Conservation (phyloP, 352 stramenopile genomes). For the Phytophthora pinifolia region DNA sequence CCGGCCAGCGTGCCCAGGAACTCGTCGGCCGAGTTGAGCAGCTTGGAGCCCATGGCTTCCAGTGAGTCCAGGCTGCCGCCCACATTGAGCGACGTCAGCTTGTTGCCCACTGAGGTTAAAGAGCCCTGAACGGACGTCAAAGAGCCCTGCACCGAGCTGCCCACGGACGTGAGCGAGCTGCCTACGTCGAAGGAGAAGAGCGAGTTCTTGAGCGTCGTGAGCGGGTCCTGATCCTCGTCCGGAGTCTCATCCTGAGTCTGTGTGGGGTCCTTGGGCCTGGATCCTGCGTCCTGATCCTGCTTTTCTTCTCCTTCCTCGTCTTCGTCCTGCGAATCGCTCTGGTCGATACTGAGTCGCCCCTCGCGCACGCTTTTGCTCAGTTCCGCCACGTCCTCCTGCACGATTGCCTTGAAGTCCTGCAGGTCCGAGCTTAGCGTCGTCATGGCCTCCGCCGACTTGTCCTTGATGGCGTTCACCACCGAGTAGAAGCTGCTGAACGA, state of each 20-base stretch:
- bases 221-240: slow-evolving; percentile 14
- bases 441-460: slow-evolving; percentile 71
- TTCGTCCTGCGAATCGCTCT: slow-evolving; percentile 24
- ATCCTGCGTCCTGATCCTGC: slow-evolving; percentile 1
- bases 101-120: slow-evolving; percentile 36
- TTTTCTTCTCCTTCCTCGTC: slow-evolving; percentile 13
- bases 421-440: slow-evolving; percentile 72
- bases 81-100: slow-evolving; percentile 35
- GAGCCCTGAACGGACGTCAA: slow-evolving; percentile 14
- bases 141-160: slow-evolving; percentile 26
- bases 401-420: slow-evolving; percentile 66
- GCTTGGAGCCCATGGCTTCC: slow-evolving; percentile 63
- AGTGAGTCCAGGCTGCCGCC: slow-evolving; percentile 39
- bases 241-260: slow-evolving; percentile 11
- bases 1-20: slow-evolving; percentile 53
- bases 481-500: slow-evolving; percentile 56
- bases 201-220: slow-evolving; percentile 35
- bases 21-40: slow-evolving; percentile 69
- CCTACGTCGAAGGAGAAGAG: slow-evolving; percentile 59
- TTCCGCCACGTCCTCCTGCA: slow-evolving; percentile 71
- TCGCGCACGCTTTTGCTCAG: slow-evolving; percentile 59
- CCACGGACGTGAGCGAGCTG: slow-evolving; percentile 38
- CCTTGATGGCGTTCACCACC: slow-evolving; percentile 46
- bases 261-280: background rate
- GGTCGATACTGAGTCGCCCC: slow-evolving; percentile 39